Conservation (phyloP, 352 stramenopile species). For the Globisporangium canariense region DNA sequence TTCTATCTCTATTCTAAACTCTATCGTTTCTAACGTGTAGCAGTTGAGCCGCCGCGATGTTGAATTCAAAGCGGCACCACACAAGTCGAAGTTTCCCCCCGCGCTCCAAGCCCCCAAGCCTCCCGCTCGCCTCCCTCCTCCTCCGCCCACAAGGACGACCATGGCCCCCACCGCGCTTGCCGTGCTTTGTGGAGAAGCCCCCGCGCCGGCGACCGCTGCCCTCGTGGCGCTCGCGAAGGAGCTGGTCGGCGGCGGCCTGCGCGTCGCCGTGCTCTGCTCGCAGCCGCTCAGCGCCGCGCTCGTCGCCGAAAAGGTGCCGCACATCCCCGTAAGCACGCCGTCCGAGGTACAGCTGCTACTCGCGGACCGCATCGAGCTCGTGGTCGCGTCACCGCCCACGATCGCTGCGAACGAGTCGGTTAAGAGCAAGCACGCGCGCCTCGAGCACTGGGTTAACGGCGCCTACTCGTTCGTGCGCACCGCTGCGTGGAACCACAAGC, state of each 20-base stretch:
- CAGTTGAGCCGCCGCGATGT: constrained; percentile 10
- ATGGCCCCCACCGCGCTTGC: constrained; percentile 51
- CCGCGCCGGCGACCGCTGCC: constrained; percentile 26
- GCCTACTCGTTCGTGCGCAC: constrained; percentile 79
- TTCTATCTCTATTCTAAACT: constrained; percentile 16
- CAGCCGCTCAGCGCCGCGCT: constrained; percentile 49
- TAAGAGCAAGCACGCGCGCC: constrained; percentile 40
- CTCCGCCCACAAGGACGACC: neutral
- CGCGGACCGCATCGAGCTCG: constrained; percentile 60
- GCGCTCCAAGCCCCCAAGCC: neutral
- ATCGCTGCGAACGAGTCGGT: constrained; percentile 24
- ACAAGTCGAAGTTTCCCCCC: constrained; percentile 16
- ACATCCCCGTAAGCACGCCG: constrained; percentile 60
- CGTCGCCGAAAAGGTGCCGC: constrained; percentile 68
- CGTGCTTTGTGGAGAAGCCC: constrained; percentile 60
- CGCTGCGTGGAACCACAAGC: constrained; percentile 85
- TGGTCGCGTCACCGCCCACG: constrained; percentile 55
- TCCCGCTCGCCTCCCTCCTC: neutral
- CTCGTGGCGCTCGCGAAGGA: constrained; percentile 49
- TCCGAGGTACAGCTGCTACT: constrained; percentile 69
- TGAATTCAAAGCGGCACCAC: constrained; percentile 10
- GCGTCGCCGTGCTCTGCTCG: constrained; percentile 62
- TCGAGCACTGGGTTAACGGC: constrained; percentile 70
- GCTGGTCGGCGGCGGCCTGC: constrained; percentile 53
- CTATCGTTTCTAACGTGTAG: constrained; percentile 24